A percentile compares a stretch with the other conserved stretches of the same genome.
Evolutionary conservation across 2,329 filamentous ascomycete species (phyloP).

Genomic region (Hypoxylon sp.): DNA sequence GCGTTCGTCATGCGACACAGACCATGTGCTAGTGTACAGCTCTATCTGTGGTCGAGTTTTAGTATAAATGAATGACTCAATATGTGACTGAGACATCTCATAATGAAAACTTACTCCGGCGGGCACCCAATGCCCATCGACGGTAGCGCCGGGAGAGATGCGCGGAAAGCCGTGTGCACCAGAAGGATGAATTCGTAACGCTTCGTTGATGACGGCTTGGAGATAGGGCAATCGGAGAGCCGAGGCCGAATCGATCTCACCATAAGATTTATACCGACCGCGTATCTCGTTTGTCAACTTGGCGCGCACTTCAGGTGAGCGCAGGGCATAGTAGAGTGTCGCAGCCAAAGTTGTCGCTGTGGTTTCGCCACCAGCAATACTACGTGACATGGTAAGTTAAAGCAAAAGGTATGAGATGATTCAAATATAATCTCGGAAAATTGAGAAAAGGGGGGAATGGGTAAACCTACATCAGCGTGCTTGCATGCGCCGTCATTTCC

Average conservation of each 20-base stretch:
- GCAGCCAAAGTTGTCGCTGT: slow-evolving; percentile 29
- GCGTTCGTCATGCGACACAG: slow-evolving; percentile 32
- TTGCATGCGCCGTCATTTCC: slow-evolving; percentile 42
- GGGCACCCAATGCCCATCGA: slow-evolving; percentile 39
- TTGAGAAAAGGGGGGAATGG: neutral
- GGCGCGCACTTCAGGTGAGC: neutral
- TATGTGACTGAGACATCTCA: neutral
- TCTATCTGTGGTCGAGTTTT: slow-evolving; percentile 29
- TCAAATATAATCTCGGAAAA: neutral
- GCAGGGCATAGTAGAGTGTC: slow-evolving; percentile 22
- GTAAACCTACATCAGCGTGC: slow-evolving; percentile 22
- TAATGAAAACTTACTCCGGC: slow-evolving; percentile 25
- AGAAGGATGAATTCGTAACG: slow-evolving; percentile 33
- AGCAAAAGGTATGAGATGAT: neutral
- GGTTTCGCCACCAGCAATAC: slow-evolving; percentile 41
- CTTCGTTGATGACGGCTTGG: slow-evolving; percentile 40
- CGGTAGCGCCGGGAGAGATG: slow-evolving; percentile 40
- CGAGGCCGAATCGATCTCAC: slow-evolving; percentile 42
- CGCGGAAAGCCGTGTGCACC: slow-evolving; percentile 44
- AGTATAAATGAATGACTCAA: neutral
- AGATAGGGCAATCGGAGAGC: slow-evolving; percentile 43
- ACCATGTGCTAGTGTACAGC: slow-evolving; percentile 51
- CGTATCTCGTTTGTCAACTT: slow-evolving; percentile 41
- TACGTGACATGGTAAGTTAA: neutral
- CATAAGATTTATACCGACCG: slow-evolving; percentile 36